Evolutionary conservation across 805 yeast species (phyloP).

Genomic region (Starmerella kuoi): DNA sequence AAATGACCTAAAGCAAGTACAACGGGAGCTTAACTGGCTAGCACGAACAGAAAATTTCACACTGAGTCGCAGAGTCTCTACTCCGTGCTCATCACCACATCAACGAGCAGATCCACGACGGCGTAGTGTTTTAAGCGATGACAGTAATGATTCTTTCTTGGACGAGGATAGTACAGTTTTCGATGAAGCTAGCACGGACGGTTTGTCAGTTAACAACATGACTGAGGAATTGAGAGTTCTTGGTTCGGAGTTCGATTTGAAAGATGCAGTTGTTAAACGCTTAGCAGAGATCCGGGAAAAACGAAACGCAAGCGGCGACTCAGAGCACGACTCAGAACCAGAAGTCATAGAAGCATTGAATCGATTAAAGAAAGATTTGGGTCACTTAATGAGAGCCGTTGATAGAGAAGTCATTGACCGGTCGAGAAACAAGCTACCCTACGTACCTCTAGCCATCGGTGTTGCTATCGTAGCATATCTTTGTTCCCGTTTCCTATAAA

Average conservation of each 20-base stretch:
- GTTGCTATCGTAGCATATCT: no score
- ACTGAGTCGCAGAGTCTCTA: neutral
- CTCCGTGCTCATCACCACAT: neutral
- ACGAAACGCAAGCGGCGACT: neutral
- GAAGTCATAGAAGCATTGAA: neutral
- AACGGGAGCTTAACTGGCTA: slow-evolving; percentile 21
- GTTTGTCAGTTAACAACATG: neutral
- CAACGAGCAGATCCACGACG: neutral
- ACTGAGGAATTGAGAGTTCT: neutral
- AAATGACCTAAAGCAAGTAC: slow-evolving; percentile 22
- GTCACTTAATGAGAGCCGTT: neutral
- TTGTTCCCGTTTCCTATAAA: no score
- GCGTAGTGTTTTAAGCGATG: slow-evolving; percentile 2
- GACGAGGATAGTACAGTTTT: slow-evolving; percentile 4
- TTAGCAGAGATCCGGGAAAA: neutral
- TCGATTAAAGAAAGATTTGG: neutral
- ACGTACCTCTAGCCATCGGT: no score
- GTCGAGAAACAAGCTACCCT: no score
- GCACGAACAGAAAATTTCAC: slow-evolving; percentile 26
- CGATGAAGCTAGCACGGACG: neutral
- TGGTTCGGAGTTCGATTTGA: neutral
- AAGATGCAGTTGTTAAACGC: neutral
- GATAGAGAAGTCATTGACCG: no score
- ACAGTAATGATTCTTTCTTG: slow-evolving; percentile 8
- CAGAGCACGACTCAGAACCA: no score